Base-by-base conservation (phyloP, 768 basidiomycete genomes). In the Trametes cinnabarina region DNA sequence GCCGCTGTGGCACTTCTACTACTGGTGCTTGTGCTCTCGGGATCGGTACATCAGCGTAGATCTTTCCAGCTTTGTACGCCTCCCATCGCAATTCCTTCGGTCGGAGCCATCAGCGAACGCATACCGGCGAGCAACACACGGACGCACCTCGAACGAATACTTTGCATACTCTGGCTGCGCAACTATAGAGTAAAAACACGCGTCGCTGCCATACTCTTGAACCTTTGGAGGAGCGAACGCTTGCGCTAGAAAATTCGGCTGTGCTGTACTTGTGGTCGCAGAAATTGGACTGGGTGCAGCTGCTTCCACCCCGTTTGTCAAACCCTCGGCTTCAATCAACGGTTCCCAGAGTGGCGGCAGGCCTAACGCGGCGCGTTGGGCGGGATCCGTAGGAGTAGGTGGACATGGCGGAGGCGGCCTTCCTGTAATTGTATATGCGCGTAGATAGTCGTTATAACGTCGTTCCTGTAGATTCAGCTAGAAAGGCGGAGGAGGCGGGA, bases 311-410 rank as follows among this genome's bases (percentile, higher is more conserved):
- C 63, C 66, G 23, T 53, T 47, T 8, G 46, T 15, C 25, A 39
- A 17, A 11, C 47, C 8, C n/a, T 56, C 55, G 2, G 25, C 25
- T 15, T 61, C 60, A 2, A 61, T 20, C 48, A 65, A 63, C 23
- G 85, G 82, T 28, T 79, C 71, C 67, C 86, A 86, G 17, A 81
- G 69, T 0, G 79, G 79, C 0, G 81, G 77, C 0, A 86, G 74
- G 32, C 77, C 75, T 20, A 82, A 66, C 0, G 79, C 73, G 11
- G 69, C 60, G 9, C 85, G 79, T 35, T 75, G 74, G n/a, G 55
- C 63, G 2, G 76, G 72, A 19, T 73, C 75, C n/a, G 73, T 68
- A 0, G 85, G 85, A 3, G 74, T 67, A 50, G 71, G 74, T 0
- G 83, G 80, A 35, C 74, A 76, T 9, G 84, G 82, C 15, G 51